Conservation (phyloP, 805 yeast species). For the Hanseniaspora meyeri region DNA sequence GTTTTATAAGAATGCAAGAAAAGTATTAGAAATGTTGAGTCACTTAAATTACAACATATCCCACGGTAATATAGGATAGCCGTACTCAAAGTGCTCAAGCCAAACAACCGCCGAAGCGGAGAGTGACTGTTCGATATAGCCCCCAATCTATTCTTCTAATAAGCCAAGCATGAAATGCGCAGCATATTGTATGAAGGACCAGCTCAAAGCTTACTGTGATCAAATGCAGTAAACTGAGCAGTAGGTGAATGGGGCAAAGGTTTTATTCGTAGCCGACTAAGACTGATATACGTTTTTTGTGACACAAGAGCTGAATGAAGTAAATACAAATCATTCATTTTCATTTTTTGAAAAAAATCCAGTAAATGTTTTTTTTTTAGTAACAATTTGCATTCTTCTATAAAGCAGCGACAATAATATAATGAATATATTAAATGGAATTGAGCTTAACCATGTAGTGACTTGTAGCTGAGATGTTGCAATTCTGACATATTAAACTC, state of each 20-base stretch:
- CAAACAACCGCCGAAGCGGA: background rate
- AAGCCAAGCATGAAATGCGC: background rate
- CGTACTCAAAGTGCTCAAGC: conserved; percentile 14
- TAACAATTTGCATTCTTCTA: background rate
- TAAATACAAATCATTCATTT: background rate
- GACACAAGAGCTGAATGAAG: background rate
- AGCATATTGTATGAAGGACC: background rate
- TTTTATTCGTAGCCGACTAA: background rate
- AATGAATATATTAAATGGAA: background rate
- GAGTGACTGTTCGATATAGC: conserved; percentile 6
- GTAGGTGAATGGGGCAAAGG: conserved; percentile 12
- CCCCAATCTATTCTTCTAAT: conserved; percentile 10
- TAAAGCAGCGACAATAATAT: background rate
- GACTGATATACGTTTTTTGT: background rate
- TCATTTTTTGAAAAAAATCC: background rate
- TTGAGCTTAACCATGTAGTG: background rate
- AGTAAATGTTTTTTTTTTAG: background rate
- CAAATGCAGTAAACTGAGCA: conserved; percentile 7
- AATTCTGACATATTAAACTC: too few relatives aligned
- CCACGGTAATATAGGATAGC: conserved; percentile 11
- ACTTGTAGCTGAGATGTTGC: too few relatives aligned
- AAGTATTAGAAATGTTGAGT: background rate
- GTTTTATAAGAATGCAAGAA: background rate
- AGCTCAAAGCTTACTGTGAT: conserved; percentile 9
- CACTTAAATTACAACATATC: conserved; percentile 13